A percentile compares a stretch with the other conserved stretches of the same genome.
These are phyloP conservation scores for Pholiota molesta DNA, from an alignment of 768 basidiomycete genomes.

Conservation along the genomic window DNA sequence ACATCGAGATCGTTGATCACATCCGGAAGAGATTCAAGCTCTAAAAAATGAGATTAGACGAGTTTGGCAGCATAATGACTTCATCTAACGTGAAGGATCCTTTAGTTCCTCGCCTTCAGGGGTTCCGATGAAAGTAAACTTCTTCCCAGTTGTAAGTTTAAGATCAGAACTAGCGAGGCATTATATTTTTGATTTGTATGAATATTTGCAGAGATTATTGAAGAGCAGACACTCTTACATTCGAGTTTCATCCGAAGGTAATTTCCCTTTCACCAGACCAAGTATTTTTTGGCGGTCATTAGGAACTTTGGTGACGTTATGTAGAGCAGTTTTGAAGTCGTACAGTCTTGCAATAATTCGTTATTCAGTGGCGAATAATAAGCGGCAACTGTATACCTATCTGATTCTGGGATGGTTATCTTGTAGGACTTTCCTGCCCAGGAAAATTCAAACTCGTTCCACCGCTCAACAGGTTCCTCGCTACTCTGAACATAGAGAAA, in stretches of 20 bases:
- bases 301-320: constrained; percentile 76
- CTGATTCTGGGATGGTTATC: constrained; percentile 75
- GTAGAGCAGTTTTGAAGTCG: constrained; percentile 73
- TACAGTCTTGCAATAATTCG: constrained; percentile 58
- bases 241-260: constrained; percentile 73
- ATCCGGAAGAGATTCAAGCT: constrained; percentile 67
- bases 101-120: constrained; percentile 86
- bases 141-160: constrained; percentile 60
- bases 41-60: constrained; percentile 33
- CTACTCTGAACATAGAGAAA: constrained; percentile 5
- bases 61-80: neutral
- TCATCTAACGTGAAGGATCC: constrained; percentile 62
- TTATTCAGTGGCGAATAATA: neutral
- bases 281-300: constrained; percentile 87
- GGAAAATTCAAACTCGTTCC: constrained; percentile 68
- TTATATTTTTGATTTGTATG: constrained; percentile 7
- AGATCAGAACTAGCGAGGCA: constrained; percentile 52
- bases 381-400: constrained; percentile 51
- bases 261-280: constrained; percentile 81
- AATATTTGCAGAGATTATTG: neutral
- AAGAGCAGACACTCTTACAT: constrained; percentile 48
- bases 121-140: constrained; percentile 86
- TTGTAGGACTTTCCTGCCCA: constrained; percentile 72
- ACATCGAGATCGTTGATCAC: constrained; percentile 83
- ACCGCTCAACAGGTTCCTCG: constrained; percentile 40